A percentile compares a stretch with the other conserved stretches of the same genome.
These are phyloP conservation scores for Erigeron philadelphicus DNA, from an alignment of 140 eudicot genomes.

Conservation along the genomic window DNA sequence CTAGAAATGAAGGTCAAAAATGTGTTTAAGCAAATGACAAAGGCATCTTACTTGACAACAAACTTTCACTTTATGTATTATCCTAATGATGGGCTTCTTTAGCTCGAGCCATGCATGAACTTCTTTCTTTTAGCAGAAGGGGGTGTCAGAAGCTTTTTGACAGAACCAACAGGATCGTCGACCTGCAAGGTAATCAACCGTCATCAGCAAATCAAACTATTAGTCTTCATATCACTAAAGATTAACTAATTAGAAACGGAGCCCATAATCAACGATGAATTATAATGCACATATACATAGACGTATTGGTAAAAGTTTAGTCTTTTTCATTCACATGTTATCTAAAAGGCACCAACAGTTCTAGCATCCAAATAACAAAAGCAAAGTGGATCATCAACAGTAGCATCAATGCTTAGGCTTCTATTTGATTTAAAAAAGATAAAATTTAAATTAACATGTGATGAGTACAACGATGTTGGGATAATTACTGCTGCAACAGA, in stretches of 20 bases:
- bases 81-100: slow-evolving; percentile 21
- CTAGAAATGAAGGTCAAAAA: background rate
- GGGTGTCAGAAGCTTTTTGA: slow-evolving; percentile 57
- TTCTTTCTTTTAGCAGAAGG: slow-evolving; percentile 68
- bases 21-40: background rate
- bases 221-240: background rate
- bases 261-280: background rate
- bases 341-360: background rate
- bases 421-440: background rate
- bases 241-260: background rate
- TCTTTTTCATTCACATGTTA: background rate
- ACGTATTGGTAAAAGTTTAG: background rate
- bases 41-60: slow-evolving; percentile 6
- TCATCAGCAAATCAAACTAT: background rate
- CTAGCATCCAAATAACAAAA: background rate
- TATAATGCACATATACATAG: background rate
- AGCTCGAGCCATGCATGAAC: slow-evolving; percentile 34
- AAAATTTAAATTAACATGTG: background rate
- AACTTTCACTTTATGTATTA: background rate
- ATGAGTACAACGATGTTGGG: background rate
- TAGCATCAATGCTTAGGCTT: background rate
- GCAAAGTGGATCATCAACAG: background rate
- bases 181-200: slow-evolving; percentile 42
- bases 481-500: background rate
- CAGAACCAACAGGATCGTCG: slow-evolving; percentile 78